Conservation (phyloP, 2,329 filamentous ascomycete genomes). For the Stemphylium lycopersici region DNA sequence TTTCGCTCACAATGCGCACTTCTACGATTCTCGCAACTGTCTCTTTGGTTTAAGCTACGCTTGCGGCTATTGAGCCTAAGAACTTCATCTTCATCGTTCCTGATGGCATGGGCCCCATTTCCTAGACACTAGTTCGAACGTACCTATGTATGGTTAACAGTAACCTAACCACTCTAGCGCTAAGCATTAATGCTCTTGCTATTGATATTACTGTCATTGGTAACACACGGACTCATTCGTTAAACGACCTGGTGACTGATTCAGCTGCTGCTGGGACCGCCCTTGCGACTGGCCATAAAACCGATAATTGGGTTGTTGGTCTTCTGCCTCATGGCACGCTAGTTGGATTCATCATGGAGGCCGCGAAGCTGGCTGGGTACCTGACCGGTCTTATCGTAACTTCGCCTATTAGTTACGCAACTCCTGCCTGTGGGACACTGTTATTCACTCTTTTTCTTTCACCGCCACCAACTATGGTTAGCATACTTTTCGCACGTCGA, state of each 20-base stretch:
- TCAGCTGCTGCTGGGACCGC: slow-evolving; percentile 52
- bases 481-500: slow-evolving; percentile 45
- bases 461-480: background rate
- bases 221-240: slow-evolving; percentile 28
- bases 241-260: slow-evolving; percentile 50
- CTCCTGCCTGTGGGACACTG: slow-evolving; percentile 15
- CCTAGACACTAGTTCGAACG: slow-evolving; percentile 31
- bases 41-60: background rate
- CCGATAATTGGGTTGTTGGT: slow-evolving; percentile 47
- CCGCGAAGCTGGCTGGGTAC: slow-evolving; percentile 49
- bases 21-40: background rate
- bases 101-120: slow-evolving; percentile 32
- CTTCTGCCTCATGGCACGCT: slow-evolving; percentile 43
- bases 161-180: slow-evolving; percentile 23
- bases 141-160: slow-evolving; percentile 28
- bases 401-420: slow-evolving; percentile 45
- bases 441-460: too few relatives aligned
- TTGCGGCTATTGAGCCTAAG: slow-evolving; percentile 6
- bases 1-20: background rate
- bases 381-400: slow-evolving; percentile 54
- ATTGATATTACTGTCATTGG: slow-evolving; percentile 31
- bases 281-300: slow-evolving; percentile 50
- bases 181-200: slow-evolving; percentile 24
- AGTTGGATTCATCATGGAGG: slow-evolving; percentile 50
- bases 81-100: slow-evolving; percentile 36